A percentile compares a stretch with the other conserved stretches of the same genome.
Evolutionary conservation across 176 grass and related monocot genomes (phyloP).

Genomic region (Aegilops umbellulata): DNA sequence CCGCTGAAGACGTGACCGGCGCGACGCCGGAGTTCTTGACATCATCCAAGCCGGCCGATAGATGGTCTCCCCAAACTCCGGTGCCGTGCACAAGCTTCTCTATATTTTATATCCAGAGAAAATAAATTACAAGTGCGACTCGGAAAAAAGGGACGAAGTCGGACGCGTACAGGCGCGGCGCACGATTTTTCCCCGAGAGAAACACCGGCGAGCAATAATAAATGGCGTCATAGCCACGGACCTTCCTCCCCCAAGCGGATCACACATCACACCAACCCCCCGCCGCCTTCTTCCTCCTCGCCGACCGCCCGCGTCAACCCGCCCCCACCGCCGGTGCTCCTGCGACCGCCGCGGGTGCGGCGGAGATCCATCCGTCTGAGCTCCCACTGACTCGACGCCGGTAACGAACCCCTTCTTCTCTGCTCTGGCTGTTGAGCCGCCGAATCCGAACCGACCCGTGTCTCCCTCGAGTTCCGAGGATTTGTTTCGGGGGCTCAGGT

Average conservation of each 20-base stretch:
- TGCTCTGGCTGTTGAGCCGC: not conserved
- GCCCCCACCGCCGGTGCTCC: not conserved
- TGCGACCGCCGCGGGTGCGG: not conserved
- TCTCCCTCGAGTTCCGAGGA: not conserved
- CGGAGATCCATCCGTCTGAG: not conserved
- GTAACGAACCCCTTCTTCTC: not conserved
- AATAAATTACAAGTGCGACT: too few relatives aligned
- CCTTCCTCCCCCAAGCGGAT: not conserved
- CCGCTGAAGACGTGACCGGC: too few relatives aligned
- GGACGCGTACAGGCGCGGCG: not conserved
- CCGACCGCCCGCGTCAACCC: not conserved
- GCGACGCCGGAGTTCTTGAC: too few relatives aligned
- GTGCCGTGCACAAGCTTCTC: too few relatives aligned
- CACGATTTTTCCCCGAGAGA: not conserved
- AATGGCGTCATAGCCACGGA: slow-evolving; percentile 1
- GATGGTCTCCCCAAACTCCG: too few relatives aligned
- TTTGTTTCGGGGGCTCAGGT: not conserved
- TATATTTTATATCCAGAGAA: too few relatives aligned
- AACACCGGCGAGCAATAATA: not conserved
- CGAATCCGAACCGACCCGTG: not conserved
- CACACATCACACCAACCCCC: not conserved
- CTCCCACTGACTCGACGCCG: not conserved
- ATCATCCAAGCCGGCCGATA: too few relatives aligned
- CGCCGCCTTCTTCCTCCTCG: not conserved
- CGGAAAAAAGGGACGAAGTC: not conserved